A percentile compares a stretch with the other conserved stretches of the same genome.
Conservation (phyloP, 2,329 filamentous ascomycete species). For the Plenodomus lindquistii region DNA sequence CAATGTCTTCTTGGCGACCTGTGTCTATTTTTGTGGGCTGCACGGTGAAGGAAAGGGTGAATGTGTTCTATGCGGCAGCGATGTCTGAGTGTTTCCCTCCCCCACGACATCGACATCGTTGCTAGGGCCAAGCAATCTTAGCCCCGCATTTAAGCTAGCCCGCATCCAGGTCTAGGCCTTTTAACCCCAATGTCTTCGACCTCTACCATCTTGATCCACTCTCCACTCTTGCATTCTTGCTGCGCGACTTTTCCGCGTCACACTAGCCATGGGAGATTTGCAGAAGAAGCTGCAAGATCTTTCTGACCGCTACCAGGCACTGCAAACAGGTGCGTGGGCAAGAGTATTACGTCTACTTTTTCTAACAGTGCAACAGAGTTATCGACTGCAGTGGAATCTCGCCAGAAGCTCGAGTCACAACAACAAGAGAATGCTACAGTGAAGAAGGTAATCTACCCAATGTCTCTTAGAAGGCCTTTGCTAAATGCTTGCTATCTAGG, state of each 20-base stretch:
- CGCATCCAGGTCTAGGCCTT: slow-evolving; percentile 16
- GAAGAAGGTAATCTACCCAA: slow-evolving; percentile 64
- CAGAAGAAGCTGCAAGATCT: slow-evolving; percentile 80
- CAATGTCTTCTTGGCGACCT: background rate
- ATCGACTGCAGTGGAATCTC: slow-evolving; percentile 72
- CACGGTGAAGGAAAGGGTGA: background rate
- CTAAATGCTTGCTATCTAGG: slow-evolving; percentile 53
- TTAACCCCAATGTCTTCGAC: slow-evolving; percentile 13
- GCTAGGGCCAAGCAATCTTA: slow-evolving; percentile 19
- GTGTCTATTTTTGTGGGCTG: too few relatives aligned
- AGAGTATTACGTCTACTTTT: background rate
- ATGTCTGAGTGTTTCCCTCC: slow-evolving; percentile 1
- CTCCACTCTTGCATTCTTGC: slow-evolving; percentile 16
- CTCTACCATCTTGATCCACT: slow-evolving; percentile 25
- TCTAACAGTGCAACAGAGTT: slow-evolving; percentile 64
- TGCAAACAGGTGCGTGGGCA: slow-evolving; percentile 73
- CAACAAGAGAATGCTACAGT: slow-evolving; percentile 91
- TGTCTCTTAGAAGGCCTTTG: background rate
- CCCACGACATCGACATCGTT: slow-evolving; percentile 4
- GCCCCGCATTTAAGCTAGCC: slow-evolving; percentile 30
- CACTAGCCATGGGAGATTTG: slow-evolving; percentile 53
- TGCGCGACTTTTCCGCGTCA: slow-evolving; percentile 32
- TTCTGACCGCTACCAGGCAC: slow-evolving; percentile 83
- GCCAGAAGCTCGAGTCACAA: slow-evolving; percentile 92
- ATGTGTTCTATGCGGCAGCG: background rate